Conservation (phyloP, 345 rosid species). For the Isatis tinctoria region DNA sequence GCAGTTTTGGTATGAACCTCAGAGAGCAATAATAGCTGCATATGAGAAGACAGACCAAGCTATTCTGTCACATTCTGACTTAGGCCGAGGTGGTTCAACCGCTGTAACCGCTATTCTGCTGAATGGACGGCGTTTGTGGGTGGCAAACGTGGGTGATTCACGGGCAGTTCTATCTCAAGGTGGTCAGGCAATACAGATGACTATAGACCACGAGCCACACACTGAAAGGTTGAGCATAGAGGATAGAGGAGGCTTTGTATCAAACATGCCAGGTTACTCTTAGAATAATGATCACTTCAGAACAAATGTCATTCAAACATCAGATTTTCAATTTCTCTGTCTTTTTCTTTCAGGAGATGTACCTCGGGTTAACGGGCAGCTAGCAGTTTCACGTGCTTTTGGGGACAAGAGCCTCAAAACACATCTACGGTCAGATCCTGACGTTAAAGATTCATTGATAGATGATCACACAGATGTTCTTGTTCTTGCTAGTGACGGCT, state of each 20-base stretch:
- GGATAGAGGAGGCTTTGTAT: constrained; percentile 63
- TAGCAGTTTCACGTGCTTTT: constrained; percentile 71
- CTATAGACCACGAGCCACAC: constrained; percentile 63
- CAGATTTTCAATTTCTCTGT: background rate
- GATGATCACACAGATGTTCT: constrained; percentile 47
- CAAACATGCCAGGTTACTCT: constrained; percentile 67
- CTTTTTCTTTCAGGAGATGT: constrained; percentile 53
- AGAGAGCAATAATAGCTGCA: constrained; percentile 42
- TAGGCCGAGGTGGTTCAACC: constrained; percentile 79
- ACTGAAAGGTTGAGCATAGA: constrained; percentile 62
- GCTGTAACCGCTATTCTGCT: constrained; percentile 69
- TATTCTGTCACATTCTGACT: constrained; percentile 54
- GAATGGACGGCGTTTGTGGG: constrained; percentile 51
- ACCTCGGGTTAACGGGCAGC: constrained; percentile 66
- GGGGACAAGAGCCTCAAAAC: constrained; percentile 68
- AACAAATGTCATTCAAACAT: background rate
- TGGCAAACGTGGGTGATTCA: constrained; percentile 76
- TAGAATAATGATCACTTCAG: background rate
- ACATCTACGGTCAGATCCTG: constrained; percentile 73
- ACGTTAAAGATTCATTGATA: constrained; percentile 33
- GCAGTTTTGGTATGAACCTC: constrained; percentile 48
- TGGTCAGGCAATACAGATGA: constrained; percentile 61
- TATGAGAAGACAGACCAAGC: constrained; percentile 66
- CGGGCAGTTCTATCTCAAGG: constrained; percentile 56
- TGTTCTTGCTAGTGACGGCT: constrained; percentile 69